phyloP scores from a whole-genome alignment of 2,329 filamentous ascomycete species.

The Geosmithia flava region DNA sequence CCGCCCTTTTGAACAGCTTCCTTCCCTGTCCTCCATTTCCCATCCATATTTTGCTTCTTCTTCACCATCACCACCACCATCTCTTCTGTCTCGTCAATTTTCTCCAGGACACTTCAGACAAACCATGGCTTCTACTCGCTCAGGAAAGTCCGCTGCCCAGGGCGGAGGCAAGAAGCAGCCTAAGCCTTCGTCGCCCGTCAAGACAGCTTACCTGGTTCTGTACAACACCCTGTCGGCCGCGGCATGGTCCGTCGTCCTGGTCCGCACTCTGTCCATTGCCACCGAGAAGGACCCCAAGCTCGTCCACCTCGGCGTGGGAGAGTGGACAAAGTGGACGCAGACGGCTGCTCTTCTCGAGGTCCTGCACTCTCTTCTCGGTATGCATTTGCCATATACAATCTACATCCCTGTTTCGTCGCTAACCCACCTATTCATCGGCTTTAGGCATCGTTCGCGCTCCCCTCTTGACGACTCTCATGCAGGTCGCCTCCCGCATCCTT shows the following conservation, averaged over 20 bases:
- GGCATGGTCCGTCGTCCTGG: slow-evolving; percentile 69
- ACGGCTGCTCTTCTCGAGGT: slow-evolving; percentile 75
- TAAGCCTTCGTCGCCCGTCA: slow-evolving; percentile 18
- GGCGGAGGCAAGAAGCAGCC: neutral
- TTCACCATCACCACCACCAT: neutral
- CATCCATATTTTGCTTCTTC: no score
- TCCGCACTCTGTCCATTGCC: slow-evolving; percentile 47
- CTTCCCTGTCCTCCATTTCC: no score
- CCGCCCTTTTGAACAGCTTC: no score
- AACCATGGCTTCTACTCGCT: neutral
- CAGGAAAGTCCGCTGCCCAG: neutral
- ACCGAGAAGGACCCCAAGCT: slow-evolving; percentile 39
- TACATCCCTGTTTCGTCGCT: neutral
- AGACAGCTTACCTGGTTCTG: slow-evolving; percentile 60
- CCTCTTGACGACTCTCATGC: slow-evolving; percentile 74
- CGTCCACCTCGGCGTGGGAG: slow-evolving; percentile 50
- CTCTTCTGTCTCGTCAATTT: no score
- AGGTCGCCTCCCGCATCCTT: slow-evolving; percentile 76
- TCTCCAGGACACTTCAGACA: neutral
- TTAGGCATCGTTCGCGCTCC: slow-evolving; percentile 76
- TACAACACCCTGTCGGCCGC: slow-evolving; percentile 74
- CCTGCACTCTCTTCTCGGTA: slow-evolving; percentile 67
- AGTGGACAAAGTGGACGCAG: slow-evolving; percentile 70
- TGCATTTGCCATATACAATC: slow-evolving; percentile 7
- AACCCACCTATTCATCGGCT: neutral